These are phyloP conservation scores for Inga laurina DNA, from an alignment of 306 rosid genomes.

Conservation along the genomic window DNA sequence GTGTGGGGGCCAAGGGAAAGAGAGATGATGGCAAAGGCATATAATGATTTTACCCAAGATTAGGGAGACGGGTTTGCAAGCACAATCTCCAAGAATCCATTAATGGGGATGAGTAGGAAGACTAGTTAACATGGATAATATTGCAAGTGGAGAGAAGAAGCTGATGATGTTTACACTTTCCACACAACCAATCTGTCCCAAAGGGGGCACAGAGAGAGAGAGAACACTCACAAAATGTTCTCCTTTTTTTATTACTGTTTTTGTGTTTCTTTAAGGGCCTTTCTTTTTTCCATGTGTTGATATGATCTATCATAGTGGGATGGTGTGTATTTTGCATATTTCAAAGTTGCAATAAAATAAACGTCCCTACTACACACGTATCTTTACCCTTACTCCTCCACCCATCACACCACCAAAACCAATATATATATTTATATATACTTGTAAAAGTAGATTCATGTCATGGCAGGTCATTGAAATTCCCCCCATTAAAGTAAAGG, in stretches of 20 bases:
- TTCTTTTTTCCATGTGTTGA: neutral
- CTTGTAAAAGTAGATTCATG: constrained; percentile 7
- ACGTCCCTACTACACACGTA: constrained; percentile 23
- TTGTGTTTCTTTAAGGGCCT: constrained; percentile 8
- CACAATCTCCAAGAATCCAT: constrained; percentile 10
- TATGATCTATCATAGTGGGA: constrained; percentile 5
- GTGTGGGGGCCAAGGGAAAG: constrained; percentile 46
- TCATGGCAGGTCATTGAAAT: constrained; percentile 45
- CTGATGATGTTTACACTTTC: constrained; percentile 4
- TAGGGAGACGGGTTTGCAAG: constrained; percentile 10
- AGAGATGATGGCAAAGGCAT: neutral
- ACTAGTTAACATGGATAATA: neutral
- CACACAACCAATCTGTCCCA: constrained; percentile 9
- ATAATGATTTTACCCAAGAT: constrained; percentile 19
- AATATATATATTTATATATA: neutral
- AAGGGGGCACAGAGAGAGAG: neutral
- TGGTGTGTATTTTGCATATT: constrained; percentile 34
- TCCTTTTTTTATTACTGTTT: neutral
- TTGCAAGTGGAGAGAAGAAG: constrained; percentile 8
- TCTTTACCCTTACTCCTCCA: constrained; percentile 50
- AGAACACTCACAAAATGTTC: constrained; percentile 10
- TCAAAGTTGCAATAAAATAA: constrained; percentile 38
- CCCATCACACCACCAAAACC: constrained; percentile 30
- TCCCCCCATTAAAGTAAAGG: constrained; percentile 36
- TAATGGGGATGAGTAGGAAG: neutral